Evolutionary conservation across 768 basidiomycete genomes (phyloP).

Genomic region (Cystofilobasidium macerans): DNA sequence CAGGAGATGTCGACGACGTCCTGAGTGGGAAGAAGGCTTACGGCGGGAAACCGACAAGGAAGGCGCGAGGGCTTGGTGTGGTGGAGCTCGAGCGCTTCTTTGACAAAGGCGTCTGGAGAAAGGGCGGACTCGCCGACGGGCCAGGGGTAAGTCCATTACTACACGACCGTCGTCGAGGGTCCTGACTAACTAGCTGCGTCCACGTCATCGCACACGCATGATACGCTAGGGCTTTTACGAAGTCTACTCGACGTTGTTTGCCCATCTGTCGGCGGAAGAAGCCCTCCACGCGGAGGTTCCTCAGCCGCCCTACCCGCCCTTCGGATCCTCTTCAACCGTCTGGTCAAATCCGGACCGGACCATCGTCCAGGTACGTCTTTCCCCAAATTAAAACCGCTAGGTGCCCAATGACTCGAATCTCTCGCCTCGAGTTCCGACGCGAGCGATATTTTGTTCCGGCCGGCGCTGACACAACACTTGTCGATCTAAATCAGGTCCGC

Average conservation of each 20-base stretch:
- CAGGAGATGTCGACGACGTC: conserved; percentile 81
- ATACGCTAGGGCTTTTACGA: conserved; percentile 93
- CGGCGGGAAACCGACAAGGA: conserved; percentile 36
- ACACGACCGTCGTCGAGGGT: too few relatives aligned
- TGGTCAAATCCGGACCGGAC: conserved; percentile 44
- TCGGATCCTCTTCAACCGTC: conserved; percentile 65
- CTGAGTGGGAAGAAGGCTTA: conserved; percentile 53
- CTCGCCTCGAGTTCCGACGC: too few relatives aligned
- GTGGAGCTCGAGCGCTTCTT: conserved; percentile 77
- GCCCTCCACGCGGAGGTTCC: conserved; percentile 42
- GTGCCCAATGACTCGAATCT: too few relatives aligned
- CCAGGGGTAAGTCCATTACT: conserved; percentile 40
- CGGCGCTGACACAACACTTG: not conserved
- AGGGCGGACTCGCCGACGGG: conserved; percentile 37
- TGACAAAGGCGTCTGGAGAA: conserved; percentile 42
- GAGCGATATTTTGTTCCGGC: too few relatives aligned
- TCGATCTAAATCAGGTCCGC: conserved; percentile 40
- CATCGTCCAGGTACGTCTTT: conserved; percentile 9
- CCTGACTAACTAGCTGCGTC: too few relatives aligned
- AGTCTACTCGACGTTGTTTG: conserved; percentile 77
- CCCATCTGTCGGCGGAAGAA: conserved; percentile 73
- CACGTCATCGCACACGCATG: too few relatives aligned
- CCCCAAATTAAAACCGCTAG: too few relatives aligned
- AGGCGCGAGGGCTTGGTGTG: conserved; percentile 56
- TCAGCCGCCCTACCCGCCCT: conserved; percentile 58